Evolutionary conservation across 2,329 filamentous ascomycete genomes (phyloP).

Genomic region (Tolypocladium tundrense): DNA sequence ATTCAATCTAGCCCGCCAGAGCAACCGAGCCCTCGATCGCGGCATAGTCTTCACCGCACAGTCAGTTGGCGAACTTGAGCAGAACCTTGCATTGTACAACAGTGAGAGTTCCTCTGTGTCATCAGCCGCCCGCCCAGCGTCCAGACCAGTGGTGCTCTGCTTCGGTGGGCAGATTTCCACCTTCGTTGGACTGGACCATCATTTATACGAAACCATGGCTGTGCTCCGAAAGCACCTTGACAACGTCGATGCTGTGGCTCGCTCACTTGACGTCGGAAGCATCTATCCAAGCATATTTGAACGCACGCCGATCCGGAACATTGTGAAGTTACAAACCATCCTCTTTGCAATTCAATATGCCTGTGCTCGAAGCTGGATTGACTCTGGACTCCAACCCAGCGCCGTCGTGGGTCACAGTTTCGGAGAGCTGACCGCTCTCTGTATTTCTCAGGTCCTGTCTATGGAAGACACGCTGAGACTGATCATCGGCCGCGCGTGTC

Average conservation of each 20-base stretch:
- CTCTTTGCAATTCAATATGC: constrained; percentile 31
- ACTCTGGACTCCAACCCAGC: constrained; percentile 15
- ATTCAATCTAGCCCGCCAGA: constrained; percentile 14
- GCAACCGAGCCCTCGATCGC: neutral
- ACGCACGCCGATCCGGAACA: constrained; percentile 9
- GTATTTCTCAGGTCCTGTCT: constrained; percentile 19
- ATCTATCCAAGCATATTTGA: constrained; percentile 24
- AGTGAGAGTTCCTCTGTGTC: neutral
- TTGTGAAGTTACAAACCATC: constrained; percentile 22
- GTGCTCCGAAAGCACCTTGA: constrained; percentile 13
- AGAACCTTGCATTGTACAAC: neutral
- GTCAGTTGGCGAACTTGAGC: neutral
- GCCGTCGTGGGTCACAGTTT: constrained; percentile 28
- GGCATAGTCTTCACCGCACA: neutral
- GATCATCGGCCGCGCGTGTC: constrained; percentile 15
- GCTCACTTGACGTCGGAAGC: constrained; percentile 9
- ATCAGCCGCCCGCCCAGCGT: neutral
- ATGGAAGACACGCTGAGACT: constrained; percentile 20
- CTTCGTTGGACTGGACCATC: constrained; percentile 17
- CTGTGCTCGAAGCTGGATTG: constrained; percentile 23
- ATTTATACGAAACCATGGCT: constrained; percentile 14
- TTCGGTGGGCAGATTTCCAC: constrained; percentile 18
- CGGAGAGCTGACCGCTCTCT: constrained; percentile 29
- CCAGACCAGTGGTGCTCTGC: constrained; percentile 17
- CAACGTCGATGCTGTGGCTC: neutral